Evolutionary conservation across 352 stramenopile genomes (phyloP), one percentile per base, ranked within the genome.

Genomic region (Pseudoperonospora humuli): DNA sequence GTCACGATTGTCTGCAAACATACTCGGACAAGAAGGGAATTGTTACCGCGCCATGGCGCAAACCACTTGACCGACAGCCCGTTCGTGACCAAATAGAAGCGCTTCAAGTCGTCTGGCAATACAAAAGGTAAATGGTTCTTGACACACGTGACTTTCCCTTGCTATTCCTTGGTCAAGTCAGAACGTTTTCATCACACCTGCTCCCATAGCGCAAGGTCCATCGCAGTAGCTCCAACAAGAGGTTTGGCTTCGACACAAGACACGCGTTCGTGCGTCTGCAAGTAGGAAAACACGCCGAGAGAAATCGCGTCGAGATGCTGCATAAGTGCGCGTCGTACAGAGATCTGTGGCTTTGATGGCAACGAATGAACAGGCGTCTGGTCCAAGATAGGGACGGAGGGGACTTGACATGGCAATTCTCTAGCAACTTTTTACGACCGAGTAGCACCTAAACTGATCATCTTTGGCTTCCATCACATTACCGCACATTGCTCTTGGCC

Each of bases 401-500:
- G 37, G 38, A 38, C n/a, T n/a, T 44, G 8, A 14, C 13, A 38
- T 60, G 53, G 55, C 35, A 57, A 52, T 52, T 39, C 32, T 61
- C 43, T 61, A 57, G 44, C 38, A 56, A 49, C 7, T 14, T 57
- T 17, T 59, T 57, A 36, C 14, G 40, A 50, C 18, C 28, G 18
- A 59, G 51, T 51, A 60, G 43, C 26, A 39, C 42, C 43, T 50
- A 40, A 27, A 44, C 43, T 38, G 34, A 57, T 23, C 26, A 37
- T 53, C 21, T 56, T 53, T 25, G 31, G 17, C 18, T 49, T 23
- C 27, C 15, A 41, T 64, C 39, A 90, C 77, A 90, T 90, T 48
- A 90, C 19, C 20, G 61, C 60, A 57, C 78, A 91, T 45, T 87
- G 78, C 23, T 91, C 75, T 46, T 76, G 64, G n/a, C 74, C 75